These are phyloP conservation scores for Russula lepida DNA, from an alignment of 768 basidiomycete species.

Conservation along the genomic window DNA sequence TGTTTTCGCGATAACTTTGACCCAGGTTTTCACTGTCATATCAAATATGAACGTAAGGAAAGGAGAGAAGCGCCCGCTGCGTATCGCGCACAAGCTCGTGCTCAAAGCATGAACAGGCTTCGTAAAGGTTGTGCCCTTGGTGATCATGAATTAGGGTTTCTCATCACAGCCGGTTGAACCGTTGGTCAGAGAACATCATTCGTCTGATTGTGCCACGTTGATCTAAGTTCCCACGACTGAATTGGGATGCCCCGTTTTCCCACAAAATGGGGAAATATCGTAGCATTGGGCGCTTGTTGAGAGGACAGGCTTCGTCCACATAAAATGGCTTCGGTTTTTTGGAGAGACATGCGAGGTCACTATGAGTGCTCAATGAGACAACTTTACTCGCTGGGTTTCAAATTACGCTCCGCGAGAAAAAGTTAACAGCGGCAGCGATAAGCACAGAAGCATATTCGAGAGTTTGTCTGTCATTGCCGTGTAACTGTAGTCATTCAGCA, in stretches of 20 bases:
- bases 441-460: slow-evolving; percentile 13
- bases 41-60: neutral
- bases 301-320: neutral
- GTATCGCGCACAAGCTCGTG: neutral
- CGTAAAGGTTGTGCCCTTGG: neutral
- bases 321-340: neutral
- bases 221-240: neutral
- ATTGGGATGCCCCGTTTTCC: slow-evolving; percentile 1
- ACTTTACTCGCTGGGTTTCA: slow-evolving; percentile 19
- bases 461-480: slow-evolving; percentile 16
- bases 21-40: neutral
- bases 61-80: neutral
- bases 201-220: neutral
- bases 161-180: neutral
- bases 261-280: neutral
- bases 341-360: neutral
- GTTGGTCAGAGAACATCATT: neutral
- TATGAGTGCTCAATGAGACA: neutral
- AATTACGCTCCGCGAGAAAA: slow-evolving; percentile 20
- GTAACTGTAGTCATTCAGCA: neutral
- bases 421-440: slow-evolving; percentile 5
- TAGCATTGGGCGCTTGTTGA: neutral
- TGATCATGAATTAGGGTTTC: neutral
- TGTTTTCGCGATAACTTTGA: neutral
- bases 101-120: neutral